Percentiles rank a stretch among this genome's conserved stretches.
These are phyloP conservation scores for Rhizopus microsporus DNA, from an alignment of 371 early-diverging fungal species.

Conservation along the genomic window DNA sequence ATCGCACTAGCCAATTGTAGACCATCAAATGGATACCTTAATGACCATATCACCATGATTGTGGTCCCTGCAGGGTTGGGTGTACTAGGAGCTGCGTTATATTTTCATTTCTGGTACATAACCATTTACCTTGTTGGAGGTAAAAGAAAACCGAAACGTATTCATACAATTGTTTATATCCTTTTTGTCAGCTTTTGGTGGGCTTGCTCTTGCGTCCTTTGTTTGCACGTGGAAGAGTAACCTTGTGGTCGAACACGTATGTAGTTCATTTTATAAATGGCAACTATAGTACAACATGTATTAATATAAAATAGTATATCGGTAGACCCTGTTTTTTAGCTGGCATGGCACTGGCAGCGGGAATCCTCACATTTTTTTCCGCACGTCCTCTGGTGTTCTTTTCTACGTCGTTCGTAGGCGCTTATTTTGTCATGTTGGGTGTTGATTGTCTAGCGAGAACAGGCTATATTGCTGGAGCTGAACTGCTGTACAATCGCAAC, in stretches of 20 bases:
- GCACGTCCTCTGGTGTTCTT: slow-evolving; percentile 17
- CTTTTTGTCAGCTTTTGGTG: slow-evolving; percentile 19
- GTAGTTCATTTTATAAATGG: neutral
- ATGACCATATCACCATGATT: slow-evolving; percentile 23
- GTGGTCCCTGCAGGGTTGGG: slow-evolving; percentile 26
- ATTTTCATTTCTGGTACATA: slow-evolving; percentile 24
- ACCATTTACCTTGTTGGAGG: slow-evolving; percentile 23
- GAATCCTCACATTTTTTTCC: slow-evolving; percentile 10
- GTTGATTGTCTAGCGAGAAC: slow-evolving; percentile 30
- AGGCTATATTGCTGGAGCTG: slow-evolving; percentile 23
- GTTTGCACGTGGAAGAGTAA: slow-evolving; percentile 22
- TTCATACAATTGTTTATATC: neutral
- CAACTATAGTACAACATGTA: neutral
- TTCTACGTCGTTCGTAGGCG: slow-evolving; percentile 38
- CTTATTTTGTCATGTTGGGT: slow-evolving; percentile 33
- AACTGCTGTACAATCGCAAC: slow-evolving; percentile 18
- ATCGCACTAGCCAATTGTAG: slow-evolving; percentile 21
- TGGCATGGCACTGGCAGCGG: slow-evolving; percentile 19
- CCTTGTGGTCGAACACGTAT: slow-evolving; percentile 24
- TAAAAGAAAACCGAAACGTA: slow-evolving; percentile 3
- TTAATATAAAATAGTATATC: slow-evolving; percentile 18
- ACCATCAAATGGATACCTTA: slow-evolving; percentile 17
- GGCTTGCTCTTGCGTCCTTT: slow-evolving; percentile 22
- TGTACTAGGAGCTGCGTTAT: slow-evolving; percentile 17
- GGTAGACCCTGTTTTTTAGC: slow-evolving; percentile 22